Percentiles rank a stretch among this genome's conserved stretches.
Conservation (phyloP, 1,284 basidiomycete genomes). For the Cryptococcus sp. region DNA sequence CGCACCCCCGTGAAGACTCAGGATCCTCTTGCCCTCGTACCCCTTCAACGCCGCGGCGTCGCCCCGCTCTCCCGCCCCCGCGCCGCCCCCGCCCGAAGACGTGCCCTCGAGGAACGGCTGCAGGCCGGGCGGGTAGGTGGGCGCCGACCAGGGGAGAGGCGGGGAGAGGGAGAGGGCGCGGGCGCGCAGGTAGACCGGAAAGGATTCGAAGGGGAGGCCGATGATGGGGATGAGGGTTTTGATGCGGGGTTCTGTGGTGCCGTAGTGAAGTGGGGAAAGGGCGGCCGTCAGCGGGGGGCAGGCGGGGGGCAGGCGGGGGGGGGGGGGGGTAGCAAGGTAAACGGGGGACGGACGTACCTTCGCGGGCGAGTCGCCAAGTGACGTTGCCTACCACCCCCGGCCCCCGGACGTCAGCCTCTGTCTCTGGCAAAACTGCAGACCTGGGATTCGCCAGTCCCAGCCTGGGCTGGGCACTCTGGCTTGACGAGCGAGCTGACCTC, state of each 20-base stretch:
- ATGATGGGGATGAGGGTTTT: constrained; percentile 66
- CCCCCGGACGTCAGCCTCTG: too few relatives aligned
- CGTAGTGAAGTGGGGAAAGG: too few relatives aligned
- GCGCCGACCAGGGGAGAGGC: constrained; percentile 55
- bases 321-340: neutral
- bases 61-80: too few relatives aligned
- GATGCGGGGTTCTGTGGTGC: constrained; percentile 61
- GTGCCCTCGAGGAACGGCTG: constrained; percentile 51
- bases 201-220: constrained; percentile 72
- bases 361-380: constrained; percentile 53
- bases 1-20: constrained; percentile 59
- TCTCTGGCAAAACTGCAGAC: neutral
- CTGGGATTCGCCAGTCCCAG: neutral
- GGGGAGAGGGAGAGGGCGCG: constrained; percentile 55
- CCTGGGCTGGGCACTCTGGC: neutral
- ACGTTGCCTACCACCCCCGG: constrained; percentile 45
- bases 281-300: too few relatives aligned
- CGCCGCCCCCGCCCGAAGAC: too few relatives aligned
- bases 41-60: constrained; percentile 36
- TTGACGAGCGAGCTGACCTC: constrained; percentile 39
- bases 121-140: constrained; percentile 61
- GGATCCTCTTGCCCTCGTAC: constrained; percentile 65
- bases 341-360: constrained; percentile 34
- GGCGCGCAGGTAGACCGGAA: constrained; percentile 56
- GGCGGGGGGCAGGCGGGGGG: too few relatives aligned